Evolutionary conservation across 1,284 basidiomycete genomes (phyloP), one percentile per base, ranked within the genome.

Genomic region (Marasmius tenuissimus): DNA sequence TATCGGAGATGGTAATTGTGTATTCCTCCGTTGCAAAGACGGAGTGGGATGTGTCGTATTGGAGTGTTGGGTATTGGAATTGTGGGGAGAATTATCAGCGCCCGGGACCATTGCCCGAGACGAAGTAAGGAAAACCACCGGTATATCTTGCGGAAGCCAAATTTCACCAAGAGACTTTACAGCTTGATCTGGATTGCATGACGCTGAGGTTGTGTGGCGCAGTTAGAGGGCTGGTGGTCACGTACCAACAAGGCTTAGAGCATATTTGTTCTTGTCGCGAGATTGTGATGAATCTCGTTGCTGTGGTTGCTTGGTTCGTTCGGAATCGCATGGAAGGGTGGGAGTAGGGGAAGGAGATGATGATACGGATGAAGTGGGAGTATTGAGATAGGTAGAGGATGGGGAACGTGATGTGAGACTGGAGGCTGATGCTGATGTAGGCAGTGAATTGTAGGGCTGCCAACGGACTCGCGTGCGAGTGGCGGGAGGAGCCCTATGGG

Each of bases 131-230:
- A 90, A 92, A 33, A 83, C 79, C 33, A 69, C 58, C 0, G 91
- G 90, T 47, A 92, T 87, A 68, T 88, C 84, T 69, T 91, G 84
- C 2, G 85, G 84, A 53, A 79, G 85, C 90, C 90, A 92, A 72
- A 90, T 88, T 66, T 92, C 87, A 70, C 82, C 85, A 59, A 92
- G 73, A 6, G 83, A 86, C 70, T 87, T 88, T 62, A 92, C 84
- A 49, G 90, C 85, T 85, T 91, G 87, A 78, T 92, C 89, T 92
- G 72, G 51, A 61, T 59, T 65, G 62, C 56, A 61, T 67, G 59
- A 67, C 51, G 39, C 61, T 51, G 45, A 16, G 65, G 42, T 49
- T 12, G 62, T 12, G 60, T 58, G 61, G 55, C n/a, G 20, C 61
- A 9, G 56, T 50, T 57, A 45, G 55, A 58, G 60, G 37, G 48